Conservation (phyloP, 768 basidiomycete species). For the Mycena crocata region DNA sequence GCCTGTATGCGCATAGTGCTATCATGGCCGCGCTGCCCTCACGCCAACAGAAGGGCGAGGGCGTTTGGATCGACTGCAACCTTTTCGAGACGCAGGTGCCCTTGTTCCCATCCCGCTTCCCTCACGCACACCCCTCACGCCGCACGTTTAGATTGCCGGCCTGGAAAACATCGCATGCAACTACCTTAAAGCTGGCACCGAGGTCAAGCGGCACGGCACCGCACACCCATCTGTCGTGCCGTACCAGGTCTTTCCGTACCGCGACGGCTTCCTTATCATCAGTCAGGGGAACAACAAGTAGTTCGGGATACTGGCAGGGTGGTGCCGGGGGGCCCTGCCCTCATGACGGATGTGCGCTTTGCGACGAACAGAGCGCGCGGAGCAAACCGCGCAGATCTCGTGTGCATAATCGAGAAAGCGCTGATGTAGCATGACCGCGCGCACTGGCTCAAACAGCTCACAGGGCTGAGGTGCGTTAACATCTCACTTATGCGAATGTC, state of each 20-base stretch:
- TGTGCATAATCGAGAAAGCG: constrained; percentile 72
- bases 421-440: constrained; percentile 69
- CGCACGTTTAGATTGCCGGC: constrained; percentile 82
- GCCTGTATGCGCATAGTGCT: constrained; percentile 91
- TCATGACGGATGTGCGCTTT: constrained; percentile 73
- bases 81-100: constrained; percentile 95
- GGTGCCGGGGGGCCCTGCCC: constrained; percentile 70
- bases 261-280: constrained; percentile 92
- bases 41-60: constrained; percentile 84
- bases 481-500: constrained; percentile 13
- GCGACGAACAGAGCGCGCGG: constrained; percentile 82
- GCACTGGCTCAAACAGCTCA: constrained; percentile 81
- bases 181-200: constrained; percentile 87
- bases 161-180: constrained; percentile 94
- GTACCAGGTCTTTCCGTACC: constrained; percentile 91
- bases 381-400: constrained; percentile 75
- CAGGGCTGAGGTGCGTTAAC: constrained; percentile 76
- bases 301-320: constrained; percentile 76
- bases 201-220: constrained; percentile 90
- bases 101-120: neutral
- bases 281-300: constrained; percentile 93
- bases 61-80: constrained; percentile 93
- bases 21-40: constrained; percentile 92
- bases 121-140: neutral
- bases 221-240: constrained; percentile 95